Evolutionary conservation across 495 filamentous ascomycete species (phyloP), one percentile per base, ranked within the genome.

Genomic region (Mytilinidion resinicola): DNA sequence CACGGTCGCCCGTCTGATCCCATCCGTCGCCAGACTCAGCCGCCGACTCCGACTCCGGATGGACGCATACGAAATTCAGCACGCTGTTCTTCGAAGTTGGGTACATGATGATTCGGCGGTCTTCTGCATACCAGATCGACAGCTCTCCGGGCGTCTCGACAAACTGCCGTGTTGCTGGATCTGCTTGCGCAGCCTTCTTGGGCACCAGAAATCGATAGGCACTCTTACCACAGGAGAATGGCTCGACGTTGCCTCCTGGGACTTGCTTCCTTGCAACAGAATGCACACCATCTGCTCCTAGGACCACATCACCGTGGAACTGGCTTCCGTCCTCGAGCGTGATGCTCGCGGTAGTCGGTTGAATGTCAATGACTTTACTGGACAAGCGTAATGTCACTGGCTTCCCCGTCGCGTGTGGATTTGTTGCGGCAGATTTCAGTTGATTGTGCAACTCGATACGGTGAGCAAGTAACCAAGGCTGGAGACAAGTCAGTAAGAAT

Each of bases 171-270:
- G 78, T 80, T 14, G 72, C 69, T 0, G 79, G 73, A 56, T 84
- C 78, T 25, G 71, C 72, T 4, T 72, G 64, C 0, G 76, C 76
- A 9, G 67, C 63, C 33, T 77, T 62, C 3, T 74, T 71, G 3
- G 73, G 67, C 1, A 85, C 71, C 2, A 84, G 64, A 64, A 87
- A 85, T n/a, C 83, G 75, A 67, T 82, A 87, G 1, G 83, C 82
- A 50, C 74, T 78, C 56, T 78, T 81, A 7, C 83, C 81, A 6
- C 76, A 77, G 56, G 76, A 69, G 44, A 74, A 73, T 4, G 78
- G 65, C 14, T 70, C 69, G 21, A 71, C 39, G 10, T 71, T 67
- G 11, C 65, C 68, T 20, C 71, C 73, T 25, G 70, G 61, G 1
- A 77, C 51, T 11, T n/a, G 15, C 33, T 17, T 11, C n/a, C 67